Evolutionary conservation across 176 grass and related monocot genomes (phyloP).

Genomic region (Phyllostachys edulis): DNA sequence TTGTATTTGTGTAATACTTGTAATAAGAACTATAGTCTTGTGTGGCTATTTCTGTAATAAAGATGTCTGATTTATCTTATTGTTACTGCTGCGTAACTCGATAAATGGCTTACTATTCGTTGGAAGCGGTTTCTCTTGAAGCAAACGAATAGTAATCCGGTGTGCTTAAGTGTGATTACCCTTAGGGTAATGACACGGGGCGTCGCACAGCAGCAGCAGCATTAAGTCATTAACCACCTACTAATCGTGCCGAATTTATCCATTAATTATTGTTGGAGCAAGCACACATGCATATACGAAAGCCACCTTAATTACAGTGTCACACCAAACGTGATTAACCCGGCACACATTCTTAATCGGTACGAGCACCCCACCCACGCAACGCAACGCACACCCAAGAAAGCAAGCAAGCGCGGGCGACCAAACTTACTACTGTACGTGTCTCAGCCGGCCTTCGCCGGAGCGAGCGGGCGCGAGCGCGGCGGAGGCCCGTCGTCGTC

Average conservation of each 20-base stretch:
- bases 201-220: too few species aligned
- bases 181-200: too few species aligned
- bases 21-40: too few species aligned
- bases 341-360: slow-evolving; percentile 24
- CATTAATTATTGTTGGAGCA: slow-evolving; percentile 27
- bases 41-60: too few species aligned
- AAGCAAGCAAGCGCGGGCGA: neutral
- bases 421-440: neutral
- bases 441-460: neutral
- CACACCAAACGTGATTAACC: slow-evolving; percentile 21
- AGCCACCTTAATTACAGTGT: slow-evolving; percentile 43
- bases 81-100: too few species aligned
- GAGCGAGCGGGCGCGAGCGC: neutral
- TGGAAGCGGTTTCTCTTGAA: too few species aligned
- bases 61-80: too few species aligned
- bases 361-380: neutral
- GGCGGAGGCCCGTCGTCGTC: slow-evolving; percentile 2
- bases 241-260: neutral
- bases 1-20: too few species aligned
- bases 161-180: too few species aligned
- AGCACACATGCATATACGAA: slow-evolving; percentile 1
- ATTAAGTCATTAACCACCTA: neutral
- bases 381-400: neutral
- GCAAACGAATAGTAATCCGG: too few species aligned
- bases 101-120: too few species aligned